Conservation (phyloP, 2,329 filamentous ascomycete species). For the Ceratocystiopsis sp. region DNA sequence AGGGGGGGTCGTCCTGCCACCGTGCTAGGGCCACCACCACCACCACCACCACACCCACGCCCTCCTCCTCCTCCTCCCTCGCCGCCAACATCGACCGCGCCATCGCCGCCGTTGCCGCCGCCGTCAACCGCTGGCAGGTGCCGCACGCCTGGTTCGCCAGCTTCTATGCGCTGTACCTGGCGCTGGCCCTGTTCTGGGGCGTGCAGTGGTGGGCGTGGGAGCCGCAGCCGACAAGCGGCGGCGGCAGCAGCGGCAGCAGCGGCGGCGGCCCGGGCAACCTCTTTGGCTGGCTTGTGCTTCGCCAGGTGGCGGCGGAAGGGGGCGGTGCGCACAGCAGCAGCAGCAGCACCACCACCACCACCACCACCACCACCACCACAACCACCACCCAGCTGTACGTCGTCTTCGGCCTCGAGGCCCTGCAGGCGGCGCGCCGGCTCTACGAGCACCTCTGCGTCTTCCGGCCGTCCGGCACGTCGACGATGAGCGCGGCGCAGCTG, state of each 20-base stretch:
- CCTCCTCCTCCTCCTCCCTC: neutral
- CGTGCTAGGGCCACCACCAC: neutral
- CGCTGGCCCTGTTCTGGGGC: conserved; percentile 58
- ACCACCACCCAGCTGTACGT: conserved; percentile 43
- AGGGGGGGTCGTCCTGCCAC: too few species aligned
- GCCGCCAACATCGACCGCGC: conserved; percentile 1
- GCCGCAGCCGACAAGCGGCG: conserved; percentile 8
- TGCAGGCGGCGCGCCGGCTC: conserved; percentile 60
- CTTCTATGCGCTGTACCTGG: conserved; percentile 63
- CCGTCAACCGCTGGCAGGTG: conserved; percentile 5
- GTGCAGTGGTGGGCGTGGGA: conserved; percentile 31
- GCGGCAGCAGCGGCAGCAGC: too few species aligned
- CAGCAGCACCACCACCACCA: too few species aligned
- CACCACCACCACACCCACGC: neutral
- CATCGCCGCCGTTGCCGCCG: conserved; percentile 1
- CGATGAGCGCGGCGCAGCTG: conserved; percentile 80
- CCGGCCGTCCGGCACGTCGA: conserved; percentile 41
- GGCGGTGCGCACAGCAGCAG: conserved; percentile 2
- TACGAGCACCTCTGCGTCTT: conserved; percentile 52
- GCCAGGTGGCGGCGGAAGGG: neutral
- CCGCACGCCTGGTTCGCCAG: conserved; percentile 82
- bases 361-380: too few species aligned
- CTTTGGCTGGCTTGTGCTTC: conserved; percentile 2
- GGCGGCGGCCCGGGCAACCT: neutral
- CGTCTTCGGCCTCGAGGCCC: conserved; percentile 54